phyloP scores from a whole-genome alignment of 805 yeast species.

The Cephaloascus albidus region DNA sequence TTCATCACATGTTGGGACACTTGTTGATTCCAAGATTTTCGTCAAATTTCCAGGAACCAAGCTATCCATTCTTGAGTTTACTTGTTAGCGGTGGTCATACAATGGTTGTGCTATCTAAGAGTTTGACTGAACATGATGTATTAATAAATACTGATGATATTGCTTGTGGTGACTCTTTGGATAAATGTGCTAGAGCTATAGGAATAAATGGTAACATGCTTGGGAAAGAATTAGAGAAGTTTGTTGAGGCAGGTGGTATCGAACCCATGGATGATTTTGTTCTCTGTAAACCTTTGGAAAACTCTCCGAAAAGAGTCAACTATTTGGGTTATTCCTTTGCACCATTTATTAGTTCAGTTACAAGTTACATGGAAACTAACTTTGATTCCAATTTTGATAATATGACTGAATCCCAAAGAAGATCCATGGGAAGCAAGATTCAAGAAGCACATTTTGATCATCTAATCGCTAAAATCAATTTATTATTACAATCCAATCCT shows the following conservation, averaged over 20 bases:
- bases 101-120: conserved; percentile 61
- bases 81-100: conserved; percentile 95
- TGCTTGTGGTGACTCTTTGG: conserved; percentile 90
- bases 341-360: conserved; percentile 54
- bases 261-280: conserved; percentile 15
- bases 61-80: conserved; percentile 65
- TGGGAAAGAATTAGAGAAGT: conserved; percentile 71
- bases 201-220: conserved; percentile 79
- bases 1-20: conserved; percentile 96
- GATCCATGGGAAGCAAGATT: conserved; percentile 44
- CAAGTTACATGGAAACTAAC: conserved; percentile 11
- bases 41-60: conserved; percentile 31
- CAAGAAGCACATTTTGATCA: conserved; percentile 70
- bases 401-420: conserved; percentile 14
- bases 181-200: conserved; percentile 81
- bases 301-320: conserved; percentile 34
- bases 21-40: conserved; percentile 54
- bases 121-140: conserved; percentile 60
- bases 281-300: conserved; percentile 42
- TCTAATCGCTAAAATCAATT: conserved; percentile 51
- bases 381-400: conserved; percentile 7
- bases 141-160: conserved; percentile 72
- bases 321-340: conserved; percentile 65
- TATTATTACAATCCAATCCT: conserved; percentile 32
- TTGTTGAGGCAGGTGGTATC: conserved; percentile 24